Percentiles rank a stretch among this genome's conserved stretches.
Evolutionary conservation across 768 basidiomycete genomes (phyloP).

Genomic region (Boletus rubropictus): DNA sequence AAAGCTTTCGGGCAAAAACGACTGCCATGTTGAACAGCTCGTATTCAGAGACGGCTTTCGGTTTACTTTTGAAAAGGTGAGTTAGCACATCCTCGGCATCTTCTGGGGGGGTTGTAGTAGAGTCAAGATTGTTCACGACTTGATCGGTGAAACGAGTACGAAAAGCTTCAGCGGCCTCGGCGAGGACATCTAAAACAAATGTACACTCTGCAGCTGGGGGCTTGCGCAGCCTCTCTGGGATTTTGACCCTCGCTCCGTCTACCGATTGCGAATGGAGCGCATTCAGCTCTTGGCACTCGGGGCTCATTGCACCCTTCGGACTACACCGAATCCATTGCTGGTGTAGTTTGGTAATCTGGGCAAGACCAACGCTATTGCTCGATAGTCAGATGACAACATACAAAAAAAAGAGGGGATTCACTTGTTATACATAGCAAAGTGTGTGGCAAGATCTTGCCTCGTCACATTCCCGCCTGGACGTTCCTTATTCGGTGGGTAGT

Average conservation of each 20-base stretch:
- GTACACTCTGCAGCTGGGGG: conserved; percentile 39
- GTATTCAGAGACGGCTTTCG: conserved; percentile 55
- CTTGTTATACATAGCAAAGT: conserved; percentile 64
- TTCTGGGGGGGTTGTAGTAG: conserved; percentile 29
- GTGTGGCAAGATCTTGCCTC: conserved; percentile 53
- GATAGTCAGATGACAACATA: background rate
- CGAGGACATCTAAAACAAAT: conserved; percentile 51
- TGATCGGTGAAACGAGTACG: conserved; percentile 36
- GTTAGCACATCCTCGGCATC: conserved; percentile 37
- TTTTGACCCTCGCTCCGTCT: conserved; percentile 50
- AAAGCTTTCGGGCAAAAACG: conserved; percentile 37
- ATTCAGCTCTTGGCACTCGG: conserved; percentile 67
- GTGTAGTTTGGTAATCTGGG: conserved; percentile 51
- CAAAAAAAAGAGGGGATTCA: conserved; percentile 23
- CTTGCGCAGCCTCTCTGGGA: conserved; percentile 32
- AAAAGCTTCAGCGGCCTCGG: conserved; percentile 42
- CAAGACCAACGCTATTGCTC: conserved; percentile 47
- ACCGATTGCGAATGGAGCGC: conserved; percentile 67
- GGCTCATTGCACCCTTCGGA: conserved; percentile 51
- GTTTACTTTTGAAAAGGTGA: conserved; percentile 45
- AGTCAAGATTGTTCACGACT: conserved; percentile 19
- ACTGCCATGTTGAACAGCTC: conserved; percentile 51
- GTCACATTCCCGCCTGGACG: conserved; percentile 42
- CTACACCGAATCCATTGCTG: conserved; percentile 53
- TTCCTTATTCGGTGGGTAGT: conserved; percentile 62